These are phyloP conservation scores for Fraxinus quadrangulata DNA, from an alignment of 257 asterid species.

Conservation along the genomic window DNA sequence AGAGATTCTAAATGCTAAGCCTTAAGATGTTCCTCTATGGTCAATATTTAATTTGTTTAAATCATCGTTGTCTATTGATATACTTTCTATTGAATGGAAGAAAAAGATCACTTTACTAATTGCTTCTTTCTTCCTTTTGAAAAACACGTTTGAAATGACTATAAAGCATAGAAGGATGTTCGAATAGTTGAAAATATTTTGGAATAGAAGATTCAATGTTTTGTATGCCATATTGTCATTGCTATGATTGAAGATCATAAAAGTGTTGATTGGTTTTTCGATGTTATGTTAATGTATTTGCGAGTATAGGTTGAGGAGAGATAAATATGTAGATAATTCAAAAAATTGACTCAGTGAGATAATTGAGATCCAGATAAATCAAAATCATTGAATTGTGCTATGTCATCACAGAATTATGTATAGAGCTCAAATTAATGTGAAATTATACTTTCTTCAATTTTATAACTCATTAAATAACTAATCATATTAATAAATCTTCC, in stretches of 20 bases:
- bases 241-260: neutral
- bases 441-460: too few species aligned
- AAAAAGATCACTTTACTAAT: conserved; percentile 13
- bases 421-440: too few species aligned
- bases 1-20: conserved; percentile 5
- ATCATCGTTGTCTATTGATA: neutral
- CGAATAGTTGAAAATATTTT: neutral
- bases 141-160: neutral
- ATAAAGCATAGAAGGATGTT: neutral
- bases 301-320: neutral
- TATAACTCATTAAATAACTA: too few species aligned
- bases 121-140: neutral
- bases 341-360: neutral
- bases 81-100: conserved; percentile 2
- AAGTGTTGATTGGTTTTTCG: neutral
- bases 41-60: neutral
- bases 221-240: neutral
- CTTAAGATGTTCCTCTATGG: conserved; percentile 2
- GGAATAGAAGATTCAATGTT: neutral
- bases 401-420: too few species aligned
- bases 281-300: neutral
- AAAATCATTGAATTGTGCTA: neutral
- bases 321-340: neutral
- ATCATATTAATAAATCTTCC: too few species aligned
- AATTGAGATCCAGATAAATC: neutral